These are phyloP conservation scores for Nyssa sinensis DNA, from an alignment of 148 eudicot genomes.

Conservation along the genomic window DNA sequence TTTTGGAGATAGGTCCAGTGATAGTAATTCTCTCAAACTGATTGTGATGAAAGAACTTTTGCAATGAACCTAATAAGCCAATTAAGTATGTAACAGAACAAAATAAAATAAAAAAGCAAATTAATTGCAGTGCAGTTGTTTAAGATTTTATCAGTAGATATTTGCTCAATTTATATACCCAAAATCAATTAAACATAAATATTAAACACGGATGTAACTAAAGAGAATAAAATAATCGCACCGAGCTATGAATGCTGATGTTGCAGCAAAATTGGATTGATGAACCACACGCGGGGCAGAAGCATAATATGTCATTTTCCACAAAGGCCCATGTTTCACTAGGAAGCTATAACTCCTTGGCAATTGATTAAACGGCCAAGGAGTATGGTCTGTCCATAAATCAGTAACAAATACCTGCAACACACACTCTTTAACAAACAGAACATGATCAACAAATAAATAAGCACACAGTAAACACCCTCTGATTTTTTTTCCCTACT, in stretches of 20 bases:
- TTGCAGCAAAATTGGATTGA: slow-evolving; percentile 95
- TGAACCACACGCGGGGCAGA: slow-evolving; percentile 86
- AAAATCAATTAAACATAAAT: not conserved
- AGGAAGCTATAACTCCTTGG: slow-evolving; percentile 95
- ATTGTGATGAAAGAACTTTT: not conserved
- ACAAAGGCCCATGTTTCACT: slow-evolving; percentile 87
- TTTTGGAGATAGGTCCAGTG: not conserved
- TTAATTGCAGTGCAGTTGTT: no score
- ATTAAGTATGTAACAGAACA: not conserved
- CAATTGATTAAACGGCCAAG: slow-evolving; percentile 97
- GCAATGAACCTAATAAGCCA: not conserved
- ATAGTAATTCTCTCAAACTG: not conserved
- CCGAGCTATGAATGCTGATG: slow-evolving; percentile 95
- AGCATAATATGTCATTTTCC: slow-evolving; percentile 91
- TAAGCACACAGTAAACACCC: not conserved
- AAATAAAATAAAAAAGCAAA: no score
- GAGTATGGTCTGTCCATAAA: slow-evolving; percentile 97
- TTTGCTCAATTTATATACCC: not conserved
- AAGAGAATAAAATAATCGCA: slow-evolving; percentile 29
- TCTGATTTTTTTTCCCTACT: not conserved
- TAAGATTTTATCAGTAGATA: not conserved
- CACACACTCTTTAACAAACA: slow-evolving; percentile 36
- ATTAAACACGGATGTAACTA: not conserved
- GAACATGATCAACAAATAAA: slow-evolving; percentile 38
- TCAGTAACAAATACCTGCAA: slow-evolving; percentile 94